Base-by-base conservation (phyloP, 352 stramenopile species). In the Aphanomyces invadans region DNA sequence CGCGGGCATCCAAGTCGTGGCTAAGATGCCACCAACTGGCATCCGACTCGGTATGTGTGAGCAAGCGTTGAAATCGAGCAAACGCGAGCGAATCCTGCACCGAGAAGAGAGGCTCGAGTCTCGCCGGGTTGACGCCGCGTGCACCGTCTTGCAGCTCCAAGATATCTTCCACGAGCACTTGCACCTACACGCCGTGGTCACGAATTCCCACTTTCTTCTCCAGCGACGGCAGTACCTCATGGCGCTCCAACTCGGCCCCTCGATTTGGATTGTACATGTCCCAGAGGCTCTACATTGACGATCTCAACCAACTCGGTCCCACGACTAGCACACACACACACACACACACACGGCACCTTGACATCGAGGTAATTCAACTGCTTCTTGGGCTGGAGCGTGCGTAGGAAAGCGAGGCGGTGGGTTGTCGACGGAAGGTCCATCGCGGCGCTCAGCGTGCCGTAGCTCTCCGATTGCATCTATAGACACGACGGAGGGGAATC, bases 381-480 rank as follows among this genome's bases (percentile, higher is more conserved):
- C 7, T 7, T 7, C 26, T 67, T 67, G 42, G 2, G 21, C 11
- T 46, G 25, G 12, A 55, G 38, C 25, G n/a, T 25, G 17, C 54
- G 7, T 9, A 57, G 32, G 29, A 67, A 39, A 2, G 48, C 46
- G 31, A 67, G 38, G 19, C 60, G 49, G 23, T 67, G 38, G 21
- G 19, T 29, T 4, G 48, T 67, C 15, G 48, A 17, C 21, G 45
- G 38, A 15, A 57, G 49, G 19, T 67, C 60, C 7, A 45, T 42
- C 1, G 59, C 19, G 17, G 48, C 54, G 23, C 25, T 38, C 25
- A 57, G 25, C 26, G 60, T 67, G 21, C 48, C 49, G 49, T 67
- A 67, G 17, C 48, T 51, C 23, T 67, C 60, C 21, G 38, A 57
- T 67, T 67, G 60, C 60, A 67, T 67, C 60, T 67, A 59, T 1